A percentile compares a stretch with the other conserved stretches of the same genome.
Evolutionary conservation across 139 green algal species (phyloP).

Genomic region (Nannochloris sp.): DNA sequence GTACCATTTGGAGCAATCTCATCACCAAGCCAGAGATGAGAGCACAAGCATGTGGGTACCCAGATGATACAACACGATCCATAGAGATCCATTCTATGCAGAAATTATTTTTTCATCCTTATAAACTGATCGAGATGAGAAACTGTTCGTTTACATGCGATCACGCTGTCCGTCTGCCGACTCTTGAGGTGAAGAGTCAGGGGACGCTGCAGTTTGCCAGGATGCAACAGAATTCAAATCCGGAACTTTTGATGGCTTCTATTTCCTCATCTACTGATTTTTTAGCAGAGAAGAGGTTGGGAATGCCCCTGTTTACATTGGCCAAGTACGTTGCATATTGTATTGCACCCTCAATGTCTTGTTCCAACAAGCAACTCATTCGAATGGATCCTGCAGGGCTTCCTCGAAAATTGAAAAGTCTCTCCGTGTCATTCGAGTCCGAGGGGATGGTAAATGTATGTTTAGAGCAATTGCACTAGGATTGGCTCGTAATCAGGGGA

Average conservation of each 20-base stretch:
- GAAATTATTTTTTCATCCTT: too few species aligned
- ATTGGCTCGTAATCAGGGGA: conserved; percentile 39
- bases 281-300: background rate
- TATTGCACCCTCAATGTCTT: background rate
- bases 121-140: too few species aligned
- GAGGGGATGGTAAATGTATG: conserved; percentile 54
- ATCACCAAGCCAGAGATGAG: too few species aligned
- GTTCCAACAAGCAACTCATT: background rate
- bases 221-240: too few species aligned
- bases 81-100: too few species aligned
- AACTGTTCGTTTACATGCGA: too few species aligned
- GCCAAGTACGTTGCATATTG: conserved; percentile 2
- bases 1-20: too few species aligned
- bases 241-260: background rate
- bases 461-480: conserved; percentile 50
- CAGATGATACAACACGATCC: too few species aligned
- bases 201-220: too few species aligned
- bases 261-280: background rate
- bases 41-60: too few species aligned
- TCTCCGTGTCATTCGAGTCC: conserved; percentile 27
- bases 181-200: too few species aligned
- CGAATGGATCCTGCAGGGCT: conserved; percentile 13
- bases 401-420: background rate
- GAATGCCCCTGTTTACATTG: conserved; percentile 23
- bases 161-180: too few species aligned